A percentile compares a stretch with the other conserved stretches of the same genome.
Conservation (phyloP, 2,329 filamentous ascomycete genomes). For the Biscogniauxia sp. region DNA sequence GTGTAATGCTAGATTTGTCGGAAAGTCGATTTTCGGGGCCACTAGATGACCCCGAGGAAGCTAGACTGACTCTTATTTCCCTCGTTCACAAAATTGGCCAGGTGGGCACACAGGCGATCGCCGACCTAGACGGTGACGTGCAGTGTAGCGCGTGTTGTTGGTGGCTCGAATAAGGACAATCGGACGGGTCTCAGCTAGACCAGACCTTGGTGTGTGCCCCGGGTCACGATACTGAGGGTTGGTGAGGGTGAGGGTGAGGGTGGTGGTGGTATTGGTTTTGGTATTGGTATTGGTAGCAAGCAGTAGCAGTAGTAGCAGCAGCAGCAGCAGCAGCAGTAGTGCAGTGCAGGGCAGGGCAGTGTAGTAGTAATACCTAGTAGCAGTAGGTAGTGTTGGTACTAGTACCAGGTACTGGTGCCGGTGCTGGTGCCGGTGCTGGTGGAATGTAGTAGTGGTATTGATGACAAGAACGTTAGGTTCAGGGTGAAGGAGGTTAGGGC, state of each 20-base stretch:
- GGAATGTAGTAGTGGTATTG: neutral
- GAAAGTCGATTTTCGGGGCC: conserved; percentile 25
- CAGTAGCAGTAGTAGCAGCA: neutral
- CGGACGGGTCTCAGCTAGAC: neutral
- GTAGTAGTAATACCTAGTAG: neutral
- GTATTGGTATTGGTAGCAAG: neutral
- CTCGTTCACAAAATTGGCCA: conserved; percentile 7
- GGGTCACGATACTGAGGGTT: neutral
- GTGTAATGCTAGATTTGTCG: conserved; percentile 25
- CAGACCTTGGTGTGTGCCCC: neutral
- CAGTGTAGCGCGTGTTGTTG: conserved; percentile 12
- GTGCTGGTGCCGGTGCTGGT: too few species aligned
- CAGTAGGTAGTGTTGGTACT: neutral
- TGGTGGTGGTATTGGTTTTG: too few species aligned
- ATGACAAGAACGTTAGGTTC: conserved; percentile 5
- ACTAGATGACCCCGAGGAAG: conserved; percentile 21
- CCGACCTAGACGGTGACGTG: conserved; percentile 21
- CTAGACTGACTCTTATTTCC: conserved; percentile 32
- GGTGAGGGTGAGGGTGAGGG: too few species aligned
- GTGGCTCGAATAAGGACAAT: neutral
- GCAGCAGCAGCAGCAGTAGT: neutral
- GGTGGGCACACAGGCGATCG: conserved; percentile 7
- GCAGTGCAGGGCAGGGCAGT: neutral
- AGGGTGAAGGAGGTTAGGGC: conserved; percentile 8
- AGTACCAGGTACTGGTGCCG: too few species aligned